These are phyloP conservation scores for Postia placenta DNA, from an alignment of 768 basidiomycete genomes.

Conservation along the genomic window DNA sequence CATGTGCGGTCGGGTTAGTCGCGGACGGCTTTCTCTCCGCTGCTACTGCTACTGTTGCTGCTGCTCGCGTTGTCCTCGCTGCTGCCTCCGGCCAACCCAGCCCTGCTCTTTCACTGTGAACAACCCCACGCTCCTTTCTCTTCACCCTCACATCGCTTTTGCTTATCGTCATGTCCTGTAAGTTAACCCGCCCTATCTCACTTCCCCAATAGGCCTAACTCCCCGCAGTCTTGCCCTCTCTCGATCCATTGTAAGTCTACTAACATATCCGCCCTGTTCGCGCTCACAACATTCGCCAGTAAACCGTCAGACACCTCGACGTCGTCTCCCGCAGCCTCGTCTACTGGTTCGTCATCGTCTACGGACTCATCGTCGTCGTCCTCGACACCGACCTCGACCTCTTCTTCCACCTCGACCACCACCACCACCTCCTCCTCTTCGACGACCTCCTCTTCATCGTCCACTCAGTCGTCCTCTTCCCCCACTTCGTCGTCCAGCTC, in stretches of 20 bases:
- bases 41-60: no score
- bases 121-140: background rate
- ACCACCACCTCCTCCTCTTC: constrained; percentile 2
- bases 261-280: background rate
- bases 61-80: no score
- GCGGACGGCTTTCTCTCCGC: no score
- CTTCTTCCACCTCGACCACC: background rate
- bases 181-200: background rate
- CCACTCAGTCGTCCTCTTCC: constrained; percentile 1
- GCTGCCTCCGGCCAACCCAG: no score
- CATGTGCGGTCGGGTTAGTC: no score
- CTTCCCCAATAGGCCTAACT: background rate
- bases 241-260: background rate
- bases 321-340: background rate
- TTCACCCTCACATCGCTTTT: background rate
- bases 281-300: background rate
- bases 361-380: background rate
- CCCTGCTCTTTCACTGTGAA: background rate
- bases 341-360: background rate
- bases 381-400: background rate
- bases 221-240: background rate
- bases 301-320: background rate
- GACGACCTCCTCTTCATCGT: background rate
- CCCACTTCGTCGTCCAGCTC: background rate
- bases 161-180: background rate